Evolutionary conservation across 176 grass and related monocot genomes (phyloP), one percentile per base, ranked within the genome.

Genomic region (Puccinellia tenuiflora): DNA sequence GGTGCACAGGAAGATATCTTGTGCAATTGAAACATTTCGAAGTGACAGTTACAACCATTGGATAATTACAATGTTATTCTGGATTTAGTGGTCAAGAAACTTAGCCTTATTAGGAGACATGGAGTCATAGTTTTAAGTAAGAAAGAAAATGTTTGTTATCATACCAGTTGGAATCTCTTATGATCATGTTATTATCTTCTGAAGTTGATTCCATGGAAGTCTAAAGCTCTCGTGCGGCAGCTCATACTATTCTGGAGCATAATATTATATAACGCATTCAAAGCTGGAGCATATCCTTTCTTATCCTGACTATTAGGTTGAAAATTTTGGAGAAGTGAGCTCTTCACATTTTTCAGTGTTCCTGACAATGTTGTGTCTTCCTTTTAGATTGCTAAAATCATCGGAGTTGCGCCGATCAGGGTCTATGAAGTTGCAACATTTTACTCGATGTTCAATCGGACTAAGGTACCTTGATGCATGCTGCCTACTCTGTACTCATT

Each of bases 341-440:
- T 9, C 82, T 22, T 40, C 22, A n/a, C 37, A 52, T 17, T 14
- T 31, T 69, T 59, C 8, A 25, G 18, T 11, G 54, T 30, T 85
- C 10, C 7, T 72, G 7, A 86, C 14, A 30, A 76, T 59, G 25
- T 54, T 39, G 6, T 45, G 2, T 56, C 60, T 90, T 31, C 26
- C 69, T 43, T 77, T 81, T 87, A 98, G 96, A 71, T 98, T 82
- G 96, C 96, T 74, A 95, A 95, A 67, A 87, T 95, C 5, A 83
- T 98, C 20, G 90, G 78, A 92, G 93, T 98, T 80, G 93, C 96
- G 0, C 93, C 96, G 3, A 93, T 98, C 72, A 94, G 93, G 77
- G 96, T 98, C 31, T 95, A 98, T 84, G 96, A 98, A 98, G 96
- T 98, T 81, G 89, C 96, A 55, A 98, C 96, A n/a, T 98, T 98